phyloP scores from a whole-genome alignment of 306 rosid genomes.

The Crotalaria pallida region DNA sequence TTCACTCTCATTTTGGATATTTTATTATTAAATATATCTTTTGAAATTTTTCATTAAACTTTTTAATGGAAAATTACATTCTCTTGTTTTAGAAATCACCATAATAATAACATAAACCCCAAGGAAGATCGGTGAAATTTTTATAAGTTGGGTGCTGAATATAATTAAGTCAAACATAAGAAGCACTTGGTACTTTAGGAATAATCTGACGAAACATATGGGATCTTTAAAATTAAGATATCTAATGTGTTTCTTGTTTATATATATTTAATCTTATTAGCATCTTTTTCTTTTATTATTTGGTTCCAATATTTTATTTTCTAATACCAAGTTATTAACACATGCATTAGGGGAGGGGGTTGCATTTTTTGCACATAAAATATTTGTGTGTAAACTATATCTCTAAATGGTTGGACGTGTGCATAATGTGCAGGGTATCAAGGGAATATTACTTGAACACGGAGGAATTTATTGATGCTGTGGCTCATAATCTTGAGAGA shows the following conservation, averaged over 20 bases:
- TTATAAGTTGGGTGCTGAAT: too few relatives aligned
- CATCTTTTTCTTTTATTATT: neutral
- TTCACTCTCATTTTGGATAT: neutral
- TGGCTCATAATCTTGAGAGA: conserved; percentile 55
- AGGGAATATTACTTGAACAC: conserved; percentile 80
- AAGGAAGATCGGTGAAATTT: too few relatives aligned
- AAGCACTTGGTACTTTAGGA: neutral
- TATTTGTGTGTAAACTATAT: neutral
- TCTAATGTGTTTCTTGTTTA: too few relatives aligned
- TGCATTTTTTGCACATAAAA: neutral
- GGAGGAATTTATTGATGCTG: conserved; percentile 77
- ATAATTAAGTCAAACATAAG: too few relatives aligned
- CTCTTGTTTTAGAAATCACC: too few relatives aligned
- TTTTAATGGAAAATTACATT: neutral
- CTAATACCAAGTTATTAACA: neutral
- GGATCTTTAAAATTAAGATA: neutral
- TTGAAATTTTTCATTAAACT: neutral
- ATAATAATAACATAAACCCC: too few relatives aligned
- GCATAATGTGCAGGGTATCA: conserved; percentile 55
- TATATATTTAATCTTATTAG: neutral
- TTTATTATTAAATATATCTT: neutral
- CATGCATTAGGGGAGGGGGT: neutral
- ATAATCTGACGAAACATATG: neutral
- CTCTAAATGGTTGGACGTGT: conserved; percentile 8
- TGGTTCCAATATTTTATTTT: neutral